Evolutionary conservation across 306 rosid species (phyloP).

Genomic region (Corylus americana): DNA sequence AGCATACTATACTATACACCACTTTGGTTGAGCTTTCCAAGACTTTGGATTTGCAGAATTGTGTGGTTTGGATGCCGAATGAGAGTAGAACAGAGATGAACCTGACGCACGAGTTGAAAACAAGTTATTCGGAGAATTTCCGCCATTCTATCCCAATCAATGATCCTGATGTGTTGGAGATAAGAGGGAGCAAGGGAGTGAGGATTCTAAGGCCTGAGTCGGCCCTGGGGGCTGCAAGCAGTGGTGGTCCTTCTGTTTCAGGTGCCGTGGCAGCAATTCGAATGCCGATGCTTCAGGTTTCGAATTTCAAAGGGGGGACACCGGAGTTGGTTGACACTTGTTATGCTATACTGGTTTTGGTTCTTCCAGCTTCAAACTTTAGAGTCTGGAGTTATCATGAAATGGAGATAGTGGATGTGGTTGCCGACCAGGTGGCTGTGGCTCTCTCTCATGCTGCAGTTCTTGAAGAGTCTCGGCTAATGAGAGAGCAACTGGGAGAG

Average conservation of each 20-base stretch:
- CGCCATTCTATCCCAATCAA: slow-evolving; percentile 55
- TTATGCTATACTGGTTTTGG: slow-evolving; percentile 85
- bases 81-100: slow-evolving; percentile 78
- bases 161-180: slow-evolving; percentile 69
- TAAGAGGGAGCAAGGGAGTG: slow-evolving; percentile 66
- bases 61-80: slow-evolving; percentile 99
- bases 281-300: slow-evolving; percentile 97
- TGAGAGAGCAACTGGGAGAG: slow-evolving; percentile 95
- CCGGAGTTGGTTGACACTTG: slow-evolving; percentile 83
- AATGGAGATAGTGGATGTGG: slow-evolving; percentile 89
- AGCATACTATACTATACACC: slow-evolving; percentile 79
- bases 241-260: slow-evolving; percentile 53
- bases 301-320: slow-evolving; percentile 92
- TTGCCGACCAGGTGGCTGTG: slow-evolving; percentile 99
- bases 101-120: slow-evolving; percentile 61
- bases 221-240: slow-evolving; percentile 68
- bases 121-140: slow-evolving; percentile 46
- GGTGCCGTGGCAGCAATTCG: slow-evolving; percentile 94
- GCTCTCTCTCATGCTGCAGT: slow-evolving; percentile 98
- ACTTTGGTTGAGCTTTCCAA: slow-evolving; percentile 89
- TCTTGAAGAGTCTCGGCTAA: slow-evolving; percentile 97
- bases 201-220: slow-evolving; percentile 69
- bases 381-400: slow-evolving; percentile 88
- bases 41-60: slow-evolving; percentile 84
- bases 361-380: slow-evolving; percentile 76